These are phyloP conservation scores for Thraustochytrium striatum DNA, from an alignment of 352 stramenopile genomes.

Conservation along the genomic window DNA sequence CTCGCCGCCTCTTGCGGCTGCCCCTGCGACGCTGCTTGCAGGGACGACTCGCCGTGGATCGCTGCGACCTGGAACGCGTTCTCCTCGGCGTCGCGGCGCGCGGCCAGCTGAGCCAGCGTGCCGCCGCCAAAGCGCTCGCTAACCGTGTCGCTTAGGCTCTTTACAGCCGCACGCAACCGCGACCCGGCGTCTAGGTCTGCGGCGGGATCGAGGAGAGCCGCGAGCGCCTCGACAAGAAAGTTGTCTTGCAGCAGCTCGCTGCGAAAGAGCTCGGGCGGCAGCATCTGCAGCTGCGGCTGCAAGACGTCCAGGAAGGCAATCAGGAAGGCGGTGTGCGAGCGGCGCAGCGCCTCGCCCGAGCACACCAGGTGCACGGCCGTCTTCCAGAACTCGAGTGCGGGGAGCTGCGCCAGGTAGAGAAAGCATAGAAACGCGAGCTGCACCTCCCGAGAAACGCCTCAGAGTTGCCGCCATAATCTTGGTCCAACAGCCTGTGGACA, in stretches of 20 bases:
- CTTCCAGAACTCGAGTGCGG: slow-evolving; percentile 32
- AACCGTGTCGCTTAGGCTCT: background rate
- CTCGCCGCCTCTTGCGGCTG: background rate
- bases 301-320: slow-evolving; percentile 2
- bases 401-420: slow-evolving; percentile 13
- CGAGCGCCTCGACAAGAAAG: slow-evolving; percentile 8
- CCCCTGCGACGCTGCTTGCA: background rate
- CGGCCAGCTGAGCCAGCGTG: background rate
- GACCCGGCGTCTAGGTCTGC: background rate
- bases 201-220: background rate
- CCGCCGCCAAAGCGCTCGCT: background rate
- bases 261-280: slow-evolving; percentile 30
- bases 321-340: background rate
- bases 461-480: background rate
- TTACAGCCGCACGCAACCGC: background rate
- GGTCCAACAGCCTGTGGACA: background rate
- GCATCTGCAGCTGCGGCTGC: background rate
- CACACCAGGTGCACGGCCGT: slow-evolving; percentile 2
- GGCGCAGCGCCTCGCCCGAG: background rate
- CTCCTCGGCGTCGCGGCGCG: slow-evolving; percentile 1
- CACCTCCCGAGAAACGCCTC: slow-evolving; percentile 21
- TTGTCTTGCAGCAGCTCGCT: slow-evolving; percentile 31
- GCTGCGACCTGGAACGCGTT: background rate
- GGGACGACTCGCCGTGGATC: background rate
- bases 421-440: slow-evolving; percentile 36